Evolutionary conservation across 208 protist species (phyloP), one percentile per base, ranked within the genome.

Genomic region (Acanthamoeba royreba): DNA sequence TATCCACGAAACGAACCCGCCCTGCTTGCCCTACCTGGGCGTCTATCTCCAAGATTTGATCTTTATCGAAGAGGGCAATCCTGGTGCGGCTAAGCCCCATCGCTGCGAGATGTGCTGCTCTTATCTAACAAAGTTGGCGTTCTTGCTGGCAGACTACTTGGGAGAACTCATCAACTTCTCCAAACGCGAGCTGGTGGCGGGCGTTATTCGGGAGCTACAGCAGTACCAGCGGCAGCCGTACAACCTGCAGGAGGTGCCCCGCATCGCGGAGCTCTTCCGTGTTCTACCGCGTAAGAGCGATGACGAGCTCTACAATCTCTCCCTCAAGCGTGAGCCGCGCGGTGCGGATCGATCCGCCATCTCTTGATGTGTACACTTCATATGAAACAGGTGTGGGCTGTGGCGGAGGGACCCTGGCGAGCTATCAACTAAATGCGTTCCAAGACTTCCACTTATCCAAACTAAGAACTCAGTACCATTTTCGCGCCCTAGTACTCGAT

Each of bases 21-120:
- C 94, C 43, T 94, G 89, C 85, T 72, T 96, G 33, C 95, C 95
- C 63, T 96, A 96, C 66, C 15, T 96, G 15, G 97, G 97, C 46
- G 79, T 97, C 7, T 96, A 93, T 42, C 72, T 96, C 9, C 92
- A 95, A 17, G 96, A 97, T 94, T 90, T 97, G 17, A 95, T 94
- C 49, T 97, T 97, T 58, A 85, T 96, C 25, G 96, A 97, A 11
- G 96, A 97, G 28, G 96, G 96, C 47, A 97, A 96, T 61, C 83
- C 92, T 2, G 89, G 74, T 86, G 38, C 43, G 38, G 28, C 33
- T 40, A 4, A 38, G n/a, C n/a, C n/a, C n/a, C n/a, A n/a, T n/a
- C n/a, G n/a, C n/a, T n/a, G n/a, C 33, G 96, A 7, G 93, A 88
- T 38, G 46, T 96, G 28, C 88, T 93, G 8, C 95, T 96, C 95